phyloP scores from a whole-genome alignment of 306 rosid species.

The Betula pendula region DNA sequence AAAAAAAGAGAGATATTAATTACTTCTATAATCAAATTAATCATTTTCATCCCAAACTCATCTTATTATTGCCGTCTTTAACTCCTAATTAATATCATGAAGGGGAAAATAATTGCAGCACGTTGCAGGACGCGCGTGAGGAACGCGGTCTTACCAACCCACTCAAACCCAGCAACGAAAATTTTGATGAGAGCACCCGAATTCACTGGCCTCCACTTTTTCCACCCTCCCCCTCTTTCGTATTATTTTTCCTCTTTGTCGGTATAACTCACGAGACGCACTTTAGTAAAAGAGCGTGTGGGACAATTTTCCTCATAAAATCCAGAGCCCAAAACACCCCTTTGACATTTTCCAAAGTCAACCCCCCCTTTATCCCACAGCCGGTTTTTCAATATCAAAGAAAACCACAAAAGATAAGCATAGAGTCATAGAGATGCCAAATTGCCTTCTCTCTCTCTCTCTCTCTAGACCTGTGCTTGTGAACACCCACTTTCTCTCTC shows the following conservation, averaged over 20 bases:
- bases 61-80: background rate
- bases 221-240: too few species aligned
- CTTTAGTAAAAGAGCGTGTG: conserved; percentile 46
- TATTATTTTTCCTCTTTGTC: conserved; percentile 32
- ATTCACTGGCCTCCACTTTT: conserved; percentile 20
- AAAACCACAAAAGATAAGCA: conserved; percentile 16
- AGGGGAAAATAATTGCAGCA: background rate
- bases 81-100: background rate
- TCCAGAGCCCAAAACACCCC: conserved; percentile 7
- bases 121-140: conserved; percentile 6
- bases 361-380: conserved; percentile 31
- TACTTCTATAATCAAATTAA: background rate
- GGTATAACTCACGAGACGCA: conserved; percentile 48
- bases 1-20: background rate
- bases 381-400: conserved; percentile 16
- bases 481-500: conserved; percentile 33
- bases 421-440: conserved; percentile 67
- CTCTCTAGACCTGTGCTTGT: conserved; percentile 23
- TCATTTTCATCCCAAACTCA: background rate
- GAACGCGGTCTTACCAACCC: background rate
- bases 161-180: background rate
- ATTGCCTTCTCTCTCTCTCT: conserved; percentile 10
- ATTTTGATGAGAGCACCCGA: conserved; percentile 26
- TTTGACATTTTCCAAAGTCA: conserved; percentile 49
- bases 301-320: conserved; percentile 21